Base-by-base conservation (phyloP, 768 basidiomycete species). In the Mycena filopes region DNA sequence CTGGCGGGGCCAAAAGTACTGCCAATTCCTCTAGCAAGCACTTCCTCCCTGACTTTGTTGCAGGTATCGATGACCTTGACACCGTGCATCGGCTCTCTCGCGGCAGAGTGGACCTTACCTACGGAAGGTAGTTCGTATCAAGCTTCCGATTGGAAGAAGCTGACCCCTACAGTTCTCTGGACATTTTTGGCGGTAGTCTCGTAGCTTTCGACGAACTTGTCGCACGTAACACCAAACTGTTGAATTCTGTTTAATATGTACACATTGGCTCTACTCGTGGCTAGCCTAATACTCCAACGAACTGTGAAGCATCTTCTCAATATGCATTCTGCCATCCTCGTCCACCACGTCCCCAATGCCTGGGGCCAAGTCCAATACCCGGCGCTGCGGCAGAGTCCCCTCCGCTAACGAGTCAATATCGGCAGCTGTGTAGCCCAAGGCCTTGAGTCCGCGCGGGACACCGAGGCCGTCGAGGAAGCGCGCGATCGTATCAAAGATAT, bases 311-410 rank as follows among this genome's bases (percentile, higher is more conserved):
- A 98, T 96, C 68, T 77, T 83, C 23, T 89, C 87, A 71, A 98
- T 77, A 79, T 96, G 92, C 72, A 94, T 89, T 70, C 82, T 86
- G 45, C 95, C 95, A 75, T 96, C 94, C 46, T 90, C 90, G 31
- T 90, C 94, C 26, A 87, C 87, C 33, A 95, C 83, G 71, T 94
- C 87, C 12, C 94, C 93, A 69, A 97, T 89, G 51, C 93, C 91
- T 18, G 96, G 97, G 10, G 97, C 97, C 29, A 99, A 83, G 75
- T 98, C 96, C 67, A 99, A 77, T 6, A 99, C 96, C 20, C 96
- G 86, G 58, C 95, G 80, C 77, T 99, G 97, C 18, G 97, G 97
- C 48, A 99, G 75, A 21, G 96, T 94, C 5, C 97, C 96, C 64
- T 96, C 89, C 2, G 98, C 97, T 16, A 99, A 86, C 78, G 80